Evolutionary conservation across 345 rosid species (phyloP), one percentile per base, ranked within the genome.

Genomic region (Gossypium herbaceum): DNA sequence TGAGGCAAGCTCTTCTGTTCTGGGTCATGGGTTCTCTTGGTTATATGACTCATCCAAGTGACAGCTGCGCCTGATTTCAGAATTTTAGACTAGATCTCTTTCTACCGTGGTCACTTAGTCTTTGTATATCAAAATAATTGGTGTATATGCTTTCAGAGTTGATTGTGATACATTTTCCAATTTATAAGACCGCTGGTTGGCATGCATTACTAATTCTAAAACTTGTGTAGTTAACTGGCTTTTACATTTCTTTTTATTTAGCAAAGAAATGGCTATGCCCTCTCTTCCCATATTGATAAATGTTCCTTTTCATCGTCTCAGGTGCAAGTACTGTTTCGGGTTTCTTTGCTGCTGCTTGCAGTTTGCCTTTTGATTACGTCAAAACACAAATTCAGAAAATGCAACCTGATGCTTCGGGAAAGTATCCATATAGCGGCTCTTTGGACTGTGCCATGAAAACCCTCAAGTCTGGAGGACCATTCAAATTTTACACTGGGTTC

Each of bases 351-450:
- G 16, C 64, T 24, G 64, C 64, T 59, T 59, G 64, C n/a, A 59
- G 64, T 59, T 25, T 59, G 39, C 64, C 64, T 59, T 59, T 59
- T 25, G 64, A 59, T 59, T 59, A 59, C 5, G 64, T 59, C 27
- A 59, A 59, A 59, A 59, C 64, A 59, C 64, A 59, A 59, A 59
- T 59, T 27, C 64, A 59, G 41, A 59, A 59, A 59, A 59, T 59
- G 64, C 64, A 59, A 59, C 64, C 64, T 5, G 64, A 59, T 0
- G n/a, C 64, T 51, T 16, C 17, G 56, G 56, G 56, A 4, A 51
- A 51, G 56, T 51, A 51, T 15, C 56, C 56, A 51, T 51, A 51
- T 17, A 51, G 7, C n/a, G 56, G 56, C 19, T 51, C 56, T 51
- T 51, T 51, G 56, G 56, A 51, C 56, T 51, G 56, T 51, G 56